A percentile compares a stretch with the other conserved stretches of the same genome.
phyloP scores from a whole-genome alignment of 2,329 filamentous ascomycete genomes.

The Myotisia sp. region DNA sequence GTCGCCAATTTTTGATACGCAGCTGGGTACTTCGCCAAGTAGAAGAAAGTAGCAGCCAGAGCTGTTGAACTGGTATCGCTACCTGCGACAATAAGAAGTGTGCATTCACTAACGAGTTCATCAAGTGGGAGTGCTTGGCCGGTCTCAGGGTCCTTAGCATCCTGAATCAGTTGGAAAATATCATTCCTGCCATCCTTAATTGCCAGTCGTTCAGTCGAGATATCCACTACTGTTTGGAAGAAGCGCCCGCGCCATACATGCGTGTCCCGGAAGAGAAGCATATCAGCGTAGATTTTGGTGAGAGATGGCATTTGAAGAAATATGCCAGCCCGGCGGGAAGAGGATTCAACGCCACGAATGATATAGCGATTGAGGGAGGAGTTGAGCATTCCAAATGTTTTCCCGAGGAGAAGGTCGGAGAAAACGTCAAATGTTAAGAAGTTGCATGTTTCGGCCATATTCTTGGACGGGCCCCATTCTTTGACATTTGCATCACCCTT shows the following conservation, averaged over 20 bases:
- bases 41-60: constrained; percentile 26
- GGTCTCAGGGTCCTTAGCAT: constrained; percentile 34
- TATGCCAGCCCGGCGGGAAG: constrained; percentile 6
- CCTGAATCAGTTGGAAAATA: constrained; percentile 34
- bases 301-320: background rate
- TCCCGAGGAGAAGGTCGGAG: constrained; percentile 22
- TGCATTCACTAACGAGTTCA: constrained; percentile 36
- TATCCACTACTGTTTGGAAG: constrained; percentile 7
- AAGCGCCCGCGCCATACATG: constrained; percentile 7
- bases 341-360: background rate
- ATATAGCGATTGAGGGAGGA: background rate
- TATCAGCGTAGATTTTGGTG: background rate
- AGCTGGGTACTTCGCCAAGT: constrained; percentile 22
- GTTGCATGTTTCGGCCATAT: constrained; percentile 33
- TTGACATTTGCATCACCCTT: constrained; percentile 8
- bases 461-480: constrained; percentile 30
- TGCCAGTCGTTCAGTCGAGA: constrained; percentile 15
- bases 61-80: constrained; percentile 27
- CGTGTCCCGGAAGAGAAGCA: constrained; percentile 4
- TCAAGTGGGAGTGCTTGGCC: constrained; percentile 29
- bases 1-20: constrained; percentile 17
- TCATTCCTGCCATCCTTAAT: constrained; percentile 23
- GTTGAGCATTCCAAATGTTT: constrained; percentile 3
- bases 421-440: constrained; percentile 40
- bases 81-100: constrained; percentile 20